Evolutionary conservation across 192 early-diverging fungal species (phyloP).

Genomic region (Martensiomyces pterosporus): DNA sequence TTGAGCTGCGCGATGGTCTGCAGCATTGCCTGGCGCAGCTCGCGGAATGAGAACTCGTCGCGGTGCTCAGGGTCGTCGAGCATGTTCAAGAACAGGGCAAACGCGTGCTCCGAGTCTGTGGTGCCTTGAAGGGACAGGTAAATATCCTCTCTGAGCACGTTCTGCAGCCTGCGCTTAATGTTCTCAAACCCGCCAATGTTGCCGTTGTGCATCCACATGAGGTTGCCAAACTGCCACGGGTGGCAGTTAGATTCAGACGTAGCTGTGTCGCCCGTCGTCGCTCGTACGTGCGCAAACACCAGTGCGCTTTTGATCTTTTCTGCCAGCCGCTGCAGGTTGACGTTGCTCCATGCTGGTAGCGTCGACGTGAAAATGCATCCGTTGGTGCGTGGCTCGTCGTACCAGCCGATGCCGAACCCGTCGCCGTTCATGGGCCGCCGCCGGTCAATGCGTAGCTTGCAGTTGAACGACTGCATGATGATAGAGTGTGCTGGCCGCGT

Average conservation of each 20-base stretch:
- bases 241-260: conserved; percentile 75
- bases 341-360: conserved; percentile 78
- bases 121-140: conserved; percentile 70
- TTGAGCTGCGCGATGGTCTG: conserved; percentile 72
- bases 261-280: conserved; percentile 63
- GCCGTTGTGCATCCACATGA: conserved; percentile 87
- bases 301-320: conserved; percentile 69
- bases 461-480: conserved; percentile 77
- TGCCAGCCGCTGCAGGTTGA: conserved; percentile 68
- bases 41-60: conserved; percentile 54
- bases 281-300: conserved; percentile 78
- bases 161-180: conserved; percentile 68
- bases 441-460: conserved; percentile 61
- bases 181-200: conserved; percentile 59
- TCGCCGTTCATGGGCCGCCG: conserved; percentile 70
- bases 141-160: conserved; percentile 60
- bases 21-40: conserved; percentile 68
- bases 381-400: conserved; percentile 59
- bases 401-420: conserved; percentile 74
- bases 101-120: conserved; percentile 78
- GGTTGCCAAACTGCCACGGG: conserved; percentile 58
- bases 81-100: conserved; percentile 73
- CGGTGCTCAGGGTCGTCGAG: conserved; percentile 44
- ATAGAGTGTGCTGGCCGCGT: conserved; percentile 75
- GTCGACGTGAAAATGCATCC: conserved; percentile 79